Evolutionary conservation across 805 yeast genomes (phyloP).

Genomic region (Metschnikowia cerradonensis): DNA sequence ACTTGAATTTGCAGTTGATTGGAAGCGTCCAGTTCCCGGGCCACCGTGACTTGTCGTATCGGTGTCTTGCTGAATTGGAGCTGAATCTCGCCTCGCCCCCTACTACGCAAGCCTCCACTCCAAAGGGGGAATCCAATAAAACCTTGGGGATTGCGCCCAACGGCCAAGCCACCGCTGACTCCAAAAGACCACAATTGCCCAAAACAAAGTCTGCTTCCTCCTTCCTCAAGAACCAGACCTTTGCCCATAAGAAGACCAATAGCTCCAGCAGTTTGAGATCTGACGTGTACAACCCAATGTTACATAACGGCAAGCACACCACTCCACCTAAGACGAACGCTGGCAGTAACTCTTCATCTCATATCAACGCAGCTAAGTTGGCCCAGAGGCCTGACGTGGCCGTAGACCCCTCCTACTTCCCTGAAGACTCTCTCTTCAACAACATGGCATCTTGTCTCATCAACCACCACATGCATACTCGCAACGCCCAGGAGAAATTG

Average conservation of each 20-base stretch:
- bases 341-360: not conserved
- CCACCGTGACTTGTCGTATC: slow-evolving; percentile 39
- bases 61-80: slow-evolving; percentile 13
- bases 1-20: slow-evolving; percentile 35
- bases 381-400: slow-evolving; percentile 19
- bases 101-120: slow-evolving; percentile 10
- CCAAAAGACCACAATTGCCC: slow-evolving; percentile 21
- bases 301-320: not conserved
- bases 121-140: slow-evolving; percentile 13
- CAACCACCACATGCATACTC: slow-evolving; percentile 31
- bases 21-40: slow-evolving; percentile 39
- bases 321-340: slow-evolving; percentile 2
- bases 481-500: slow-evolving; percentile 25
- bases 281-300: slow-evolving; percentile 4
- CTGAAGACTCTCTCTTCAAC: slow-evolving; percentile 23
- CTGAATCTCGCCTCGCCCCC: slow-evolving; percentile 13
- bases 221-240: slow-evolving; percentile 21
- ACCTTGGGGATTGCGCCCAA: slow-evolving; percentile 4
- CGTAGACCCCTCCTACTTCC: slow-evolving; percentile 22
- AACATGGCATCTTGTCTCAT: slow-evolving; percentile 31
- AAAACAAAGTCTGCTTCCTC: slow-evolving; percentile 24
- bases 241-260: slow-evolving; percentile 17
- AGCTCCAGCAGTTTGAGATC: slow-evolving; percentile 13
- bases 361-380: slow-evolving; percentile 14
- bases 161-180: slow-evolving; percentile 7